phyloP scores from a whole-genome alignment of 83 land plant genomes.

The Picea mariana region DNA sequence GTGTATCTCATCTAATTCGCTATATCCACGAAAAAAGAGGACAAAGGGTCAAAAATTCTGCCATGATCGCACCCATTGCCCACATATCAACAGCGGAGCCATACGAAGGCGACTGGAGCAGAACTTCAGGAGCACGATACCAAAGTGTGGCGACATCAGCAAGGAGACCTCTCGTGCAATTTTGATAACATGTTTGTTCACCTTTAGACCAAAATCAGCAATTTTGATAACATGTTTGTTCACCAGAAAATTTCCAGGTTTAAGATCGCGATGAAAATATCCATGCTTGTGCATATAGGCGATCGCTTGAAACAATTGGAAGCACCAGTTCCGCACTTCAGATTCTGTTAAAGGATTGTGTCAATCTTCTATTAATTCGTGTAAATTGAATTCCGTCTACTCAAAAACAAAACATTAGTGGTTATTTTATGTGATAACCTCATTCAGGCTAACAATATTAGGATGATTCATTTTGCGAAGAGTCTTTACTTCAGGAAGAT shows the following conservation, averaged over 20 bases:
- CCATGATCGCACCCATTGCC: conserved; percentile 78
- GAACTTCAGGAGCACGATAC: conserved; percentile 43
- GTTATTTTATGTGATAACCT: too few species aligned
- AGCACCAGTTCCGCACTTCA: conserved; percentile 49
- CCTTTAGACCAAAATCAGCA: conserved; percentile 40
- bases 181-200: too few species aligned
- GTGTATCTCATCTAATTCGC: conserved; percentile 48
- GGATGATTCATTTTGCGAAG: too few species aligned
- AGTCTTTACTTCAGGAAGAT: too few species aligned
- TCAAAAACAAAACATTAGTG: too few species aligned
- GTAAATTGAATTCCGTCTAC: too few species aligned
- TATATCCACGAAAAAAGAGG: conserved; percentile 71
- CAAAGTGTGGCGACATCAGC: too few species aligned
- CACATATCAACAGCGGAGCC: conserved; percentile 51
- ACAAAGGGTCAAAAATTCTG: conserved; percentile 51
- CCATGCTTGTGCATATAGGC: conserved; percentile 64
- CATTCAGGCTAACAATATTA: too few species aligned
- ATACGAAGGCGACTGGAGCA: conserved; percentile 30
- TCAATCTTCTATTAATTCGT: too few species aligned
- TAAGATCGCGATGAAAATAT: conserved; percentile 55
- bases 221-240: conserved; percentile 36
- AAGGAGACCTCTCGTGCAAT: conserved; percentile 39
- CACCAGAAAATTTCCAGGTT: conserved; percentile 47
- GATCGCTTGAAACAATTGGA: conserved; percentile 50
- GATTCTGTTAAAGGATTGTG: conserved; percentile 43